phyloP scores from a whole-genome alignment of 2,329 filamentous ascomycete genomes.

The Curvularia sp. region DNA sequence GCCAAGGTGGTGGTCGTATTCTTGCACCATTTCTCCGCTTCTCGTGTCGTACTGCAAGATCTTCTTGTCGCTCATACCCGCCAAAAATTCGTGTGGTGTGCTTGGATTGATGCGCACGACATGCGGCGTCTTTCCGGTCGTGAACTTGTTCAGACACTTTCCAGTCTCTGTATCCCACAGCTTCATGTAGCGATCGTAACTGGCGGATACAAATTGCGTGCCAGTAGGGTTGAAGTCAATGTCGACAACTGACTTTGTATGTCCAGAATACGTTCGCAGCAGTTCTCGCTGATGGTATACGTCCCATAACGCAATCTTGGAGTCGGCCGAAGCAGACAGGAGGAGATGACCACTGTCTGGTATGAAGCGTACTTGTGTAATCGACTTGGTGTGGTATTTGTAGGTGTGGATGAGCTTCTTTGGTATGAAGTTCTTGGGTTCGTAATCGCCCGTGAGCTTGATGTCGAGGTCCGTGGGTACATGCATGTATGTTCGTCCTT shows the following conservation, averaged over 20 bases:
- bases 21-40: slow-evolving; percentile 82
- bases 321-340: slow-evolving; percentile 87
- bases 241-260: slow-evolving; percentile 88
- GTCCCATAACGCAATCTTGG: slow-evolving; percentile 92
- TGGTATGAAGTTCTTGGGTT: slow-evolving; percentile 86
- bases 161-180: slow-evolving; percentile 98
- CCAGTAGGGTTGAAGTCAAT: slow-evolving; percentile 85
- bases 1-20: slow-evolving; percentile 98
- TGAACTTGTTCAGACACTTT: slow-evolving; percentile 84
- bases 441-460: slow-evolving; percentile 75
- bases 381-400: slow-evolving; percentile 82
- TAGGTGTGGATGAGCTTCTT: slow-evolving; percentile 93
- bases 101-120: slow-evolving; percentile 92
- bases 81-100: slow-evolving; percentile 86
- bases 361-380: slow-evolving; percentile 90
- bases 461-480: slow-evolving; percentile 69
- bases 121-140: slow-evolving; percentile 92
- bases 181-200: slow-evolving; percentile 95
- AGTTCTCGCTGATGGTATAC: slow-evolving; percentile 89
- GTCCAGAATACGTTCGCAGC: slow-evolving; percentile 87
- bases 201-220: slow-evolving; percentile 85
- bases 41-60: slow-evolving; percentile 96
- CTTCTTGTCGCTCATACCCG: slow-evolving; percentile 98
- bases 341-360: slow-evolving; percentile 86
- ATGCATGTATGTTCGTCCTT: slow-evolving; percentile 97